phyloP scores from a whole-genome alignment of 495 filamentous ascomycete genomes.

The Tricharina praecox region DNA sequence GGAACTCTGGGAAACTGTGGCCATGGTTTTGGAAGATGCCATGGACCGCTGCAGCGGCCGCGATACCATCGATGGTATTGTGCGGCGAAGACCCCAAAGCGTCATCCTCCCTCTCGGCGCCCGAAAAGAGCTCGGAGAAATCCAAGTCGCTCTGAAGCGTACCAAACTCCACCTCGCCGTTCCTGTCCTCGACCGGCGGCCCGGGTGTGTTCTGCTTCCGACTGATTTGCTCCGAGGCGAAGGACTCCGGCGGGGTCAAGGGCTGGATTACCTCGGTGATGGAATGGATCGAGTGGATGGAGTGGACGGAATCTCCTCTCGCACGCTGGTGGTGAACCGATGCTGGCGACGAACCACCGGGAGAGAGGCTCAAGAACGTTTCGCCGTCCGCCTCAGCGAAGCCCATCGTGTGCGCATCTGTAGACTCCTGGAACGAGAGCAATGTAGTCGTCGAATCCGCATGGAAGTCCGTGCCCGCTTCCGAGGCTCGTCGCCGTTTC shows the following conservation, averaged over 20 bases:
- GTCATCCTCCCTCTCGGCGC: neutral
- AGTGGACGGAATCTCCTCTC: neutral
- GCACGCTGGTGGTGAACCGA: neutral
- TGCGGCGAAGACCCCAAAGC: neutral
- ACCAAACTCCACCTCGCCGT: neutral
- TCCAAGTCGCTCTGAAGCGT: neutral
- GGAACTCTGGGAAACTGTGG: neutral
- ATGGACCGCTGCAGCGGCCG: neutral
- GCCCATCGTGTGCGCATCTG: too few species aligned
- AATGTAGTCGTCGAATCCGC: too few species aligned
- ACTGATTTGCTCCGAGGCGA: neutral
- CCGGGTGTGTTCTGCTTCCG: neutral
- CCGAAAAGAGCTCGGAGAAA: slow-evolving; percentile 1
- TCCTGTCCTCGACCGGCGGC: neutral
- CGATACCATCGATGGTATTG: neutral
- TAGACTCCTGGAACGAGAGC: too few species aligned
- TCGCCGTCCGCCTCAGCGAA: too few species aligned
- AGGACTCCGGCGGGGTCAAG: neutral
- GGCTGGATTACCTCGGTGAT: neutral
- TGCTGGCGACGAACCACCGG: neutral
- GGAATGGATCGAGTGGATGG: neutral
- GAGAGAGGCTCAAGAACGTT: neutral
- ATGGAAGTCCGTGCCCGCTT: neutral
- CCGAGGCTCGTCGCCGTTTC: slow-evolving; percentile 1
- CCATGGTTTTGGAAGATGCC: neutral